Percentiles rank a stretch among this genome's conserved stretches.
These are phyloP conservation scores for Keqinozyma sinolaborantium DNA, from an alignment of 1,139 yeast genomes.

Conservation along the genomic window DNA sequence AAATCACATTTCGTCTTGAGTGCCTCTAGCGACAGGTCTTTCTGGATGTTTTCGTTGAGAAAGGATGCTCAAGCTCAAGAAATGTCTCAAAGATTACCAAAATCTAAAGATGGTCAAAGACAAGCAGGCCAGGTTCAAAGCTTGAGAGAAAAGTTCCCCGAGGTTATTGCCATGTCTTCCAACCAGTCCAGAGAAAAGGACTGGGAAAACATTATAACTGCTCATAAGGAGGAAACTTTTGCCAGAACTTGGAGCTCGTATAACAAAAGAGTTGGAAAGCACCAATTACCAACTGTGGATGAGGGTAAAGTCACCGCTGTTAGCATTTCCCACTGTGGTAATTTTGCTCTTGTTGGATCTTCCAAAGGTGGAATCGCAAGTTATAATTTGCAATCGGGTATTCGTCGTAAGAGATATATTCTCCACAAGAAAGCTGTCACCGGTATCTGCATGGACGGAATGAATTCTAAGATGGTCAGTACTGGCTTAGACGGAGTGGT, in stretches of 20 bases:
- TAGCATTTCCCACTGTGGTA: constrained; percentile 88
- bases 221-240: constrained; percentile 76
- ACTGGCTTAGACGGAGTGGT: constrained; percentile 87
- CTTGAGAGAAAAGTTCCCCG: constrained; percentile 68
- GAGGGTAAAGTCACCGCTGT: constrained; percentile 79
- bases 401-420: constrained; percentile 59
- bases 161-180: constrained; percentile 68
- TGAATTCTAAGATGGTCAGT: constrained; percentile 84
- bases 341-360: constrained; percentile 93
- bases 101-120: constrained; percentile 51
- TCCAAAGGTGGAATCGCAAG: constrained; percentile 84
- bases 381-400: constrained; percentile 89
- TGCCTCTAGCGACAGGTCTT: constrained; percentile 80
- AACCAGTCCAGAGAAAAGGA: constrained; percentile 80
- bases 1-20: constrained; percentile 82
- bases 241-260: constrained; percentile 95
- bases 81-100: constrained; percentile 73
- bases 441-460: constrained; percentile 85
- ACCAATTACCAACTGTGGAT: constrained; percentile 69
- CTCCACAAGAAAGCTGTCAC: constrained; percentile 81
- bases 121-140: constrained; percentile 54
- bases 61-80: constrained; percentile 97
- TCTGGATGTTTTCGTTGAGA: constrained; percentile 89
- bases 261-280: constrained; percentile 76
- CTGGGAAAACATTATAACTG: constrained; percentile 95